Evolutionary conservation across 2,329 filamentous ascomycete species (phyloP).

Genomic region (Ophiocordyceps camponoti-saundersi): DNA sequence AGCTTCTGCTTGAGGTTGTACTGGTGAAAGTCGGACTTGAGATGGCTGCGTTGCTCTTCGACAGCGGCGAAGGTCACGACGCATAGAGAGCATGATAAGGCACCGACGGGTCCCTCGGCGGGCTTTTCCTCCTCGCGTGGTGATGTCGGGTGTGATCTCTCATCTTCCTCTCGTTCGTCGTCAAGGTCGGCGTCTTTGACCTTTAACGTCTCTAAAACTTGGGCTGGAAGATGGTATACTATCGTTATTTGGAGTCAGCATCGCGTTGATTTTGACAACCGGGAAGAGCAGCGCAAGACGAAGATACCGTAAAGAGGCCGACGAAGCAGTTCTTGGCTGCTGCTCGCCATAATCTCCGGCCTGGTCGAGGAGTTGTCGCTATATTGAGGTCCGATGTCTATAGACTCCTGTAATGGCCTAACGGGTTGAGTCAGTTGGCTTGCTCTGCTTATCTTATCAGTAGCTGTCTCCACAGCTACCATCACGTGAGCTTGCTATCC

Average conservation of each 20-base stretch:
- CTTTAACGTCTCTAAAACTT: constrained; percentile 52
- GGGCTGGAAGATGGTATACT: constrained; percentile 71
- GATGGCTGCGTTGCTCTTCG: constrained; percentile 69
- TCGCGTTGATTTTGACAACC: background rate
- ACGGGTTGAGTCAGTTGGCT: background rate
- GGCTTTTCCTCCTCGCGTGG: background rate
- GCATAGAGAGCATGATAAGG: constrained; percentile 72
- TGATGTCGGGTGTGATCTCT: background rate
- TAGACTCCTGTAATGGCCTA: background rate
- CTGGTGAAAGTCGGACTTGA: constrained; percentile 77
- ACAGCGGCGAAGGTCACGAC: constrained; percentile 52
- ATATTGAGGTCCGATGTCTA: background rate
- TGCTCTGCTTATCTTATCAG: background rate
- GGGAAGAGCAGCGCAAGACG: background rate
- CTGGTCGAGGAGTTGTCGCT: background rate
- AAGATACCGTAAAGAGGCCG: constrained; percentile 32
- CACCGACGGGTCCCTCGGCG: constrained; percentile 24
- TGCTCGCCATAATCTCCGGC: constrained; percentile 4
- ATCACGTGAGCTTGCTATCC: background rate
- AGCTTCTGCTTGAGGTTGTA: constrained; percentile 93
- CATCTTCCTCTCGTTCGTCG: background rate
- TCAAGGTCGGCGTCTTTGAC: constrained; percentile 17
- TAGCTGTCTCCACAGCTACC: background rate
- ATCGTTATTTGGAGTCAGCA: constrained; percentile 3
- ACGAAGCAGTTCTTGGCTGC: constrained; percentile 25